phyloP scores from a whole-genome alignment of 257 asterid species.

The Nicotiana paniculata region DNA sequence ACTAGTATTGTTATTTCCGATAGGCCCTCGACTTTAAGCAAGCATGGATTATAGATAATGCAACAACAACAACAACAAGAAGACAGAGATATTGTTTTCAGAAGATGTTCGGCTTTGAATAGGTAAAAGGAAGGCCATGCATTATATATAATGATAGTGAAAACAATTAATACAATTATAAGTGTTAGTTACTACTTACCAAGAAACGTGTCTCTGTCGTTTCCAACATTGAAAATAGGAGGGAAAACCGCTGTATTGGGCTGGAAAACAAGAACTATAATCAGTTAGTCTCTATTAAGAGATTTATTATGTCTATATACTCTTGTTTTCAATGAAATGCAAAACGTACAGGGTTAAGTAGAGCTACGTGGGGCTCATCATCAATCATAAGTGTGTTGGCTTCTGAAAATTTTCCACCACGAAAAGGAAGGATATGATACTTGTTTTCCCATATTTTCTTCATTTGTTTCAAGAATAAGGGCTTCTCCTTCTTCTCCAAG shows the following conservation, averaged over 20 bases:
- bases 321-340: too few relatives aligned
- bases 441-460: slow-evolving; percentile 33
- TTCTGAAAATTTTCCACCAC: slow-evolving; percentile 30
- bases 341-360: slow-evolving; percentile 41
- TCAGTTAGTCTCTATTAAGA: not conserved
- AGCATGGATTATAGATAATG: too few relatives aligned
- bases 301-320: too few relatives aligned
- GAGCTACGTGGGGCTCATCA: slow-evolving; percentile 37
- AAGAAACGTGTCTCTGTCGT: slow-evolving; percentile 23
- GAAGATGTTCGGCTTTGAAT: too few relatives aligned
- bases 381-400: slow-evolving; percentile 48
- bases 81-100: accelerated
- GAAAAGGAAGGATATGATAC: not conserved
- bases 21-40: too few relatives aligned
- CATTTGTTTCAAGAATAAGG: slow-evolving; percentile 45
- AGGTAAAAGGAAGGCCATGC: too few relatives aligned
- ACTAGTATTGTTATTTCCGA: too few relatives aligned
- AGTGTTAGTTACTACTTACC: slow-evolving; percentile 15
- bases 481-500: slow-evolving; percentile 28
- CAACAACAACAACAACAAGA: too few relatives aligned
- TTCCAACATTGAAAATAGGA: slow-evolving; percentile 23
- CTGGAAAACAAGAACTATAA: slow-evolving; percentile 16
- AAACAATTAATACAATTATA: too few relatives aligned
- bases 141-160: too few relatives aligned
- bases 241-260: slow-evolving; percentile 50